A percentile compares a stretch with the other conserved stretches of the same genome.
Conservation (phyloP, 164 flowering plant genomes). For the Umbilicus rupestris region DNA sequence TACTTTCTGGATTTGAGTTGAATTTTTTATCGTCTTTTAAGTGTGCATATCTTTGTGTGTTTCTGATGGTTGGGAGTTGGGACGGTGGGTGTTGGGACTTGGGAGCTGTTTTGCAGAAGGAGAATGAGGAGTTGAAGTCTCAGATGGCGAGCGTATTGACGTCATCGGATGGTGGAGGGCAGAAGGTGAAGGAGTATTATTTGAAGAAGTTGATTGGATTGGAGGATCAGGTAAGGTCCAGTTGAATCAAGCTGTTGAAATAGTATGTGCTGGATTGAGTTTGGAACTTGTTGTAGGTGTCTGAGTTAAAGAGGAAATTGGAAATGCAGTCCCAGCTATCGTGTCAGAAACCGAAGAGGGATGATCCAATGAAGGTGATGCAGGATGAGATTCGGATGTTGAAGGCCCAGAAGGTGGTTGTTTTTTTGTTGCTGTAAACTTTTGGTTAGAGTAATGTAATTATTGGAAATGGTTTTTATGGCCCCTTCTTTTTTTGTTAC, state of each 20-base stretch:
- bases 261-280: neutral
- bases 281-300: slow-evolving; percentile 32
- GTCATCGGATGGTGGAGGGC: slow-evolving; percentile 45
- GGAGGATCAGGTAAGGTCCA: slow-evolving; percentile 53
- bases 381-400: slow-evolving; percentile 74
- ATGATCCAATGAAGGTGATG: slow-evolving; percentile 47
- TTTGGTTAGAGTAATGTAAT: neutral
- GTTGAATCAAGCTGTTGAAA: neutral
- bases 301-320: slow-evolving; percentile 71
- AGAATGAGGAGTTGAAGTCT: slow-evolving; percentile 54
- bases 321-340: slow-evolving; percentile 63
- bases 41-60: neutral
- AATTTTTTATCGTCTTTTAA: neutral
- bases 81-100: too few relatives aligned
- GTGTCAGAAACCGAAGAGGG: slow-evolving; percentile 55
- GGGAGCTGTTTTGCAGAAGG: slow-evolving; percentile 44
- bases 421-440: neutral
- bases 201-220: slow-evolving; percentile 58
- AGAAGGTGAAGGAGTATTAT: slow-evolving; percentile 59
- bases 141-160: slow-evolving; percentile 46
- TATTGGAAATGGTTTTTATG: neutral
- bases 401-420: slow-evolving; percentile 71
- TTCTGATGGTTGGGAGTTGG: neutral
- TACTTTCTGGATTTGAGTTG: neutral
- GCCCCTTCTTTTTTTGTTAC: neutral